phyloP scores from a whole-genome alignment of 495 filamentous ascomycete genomes.

The Penicillium crystallinum region DNA sequence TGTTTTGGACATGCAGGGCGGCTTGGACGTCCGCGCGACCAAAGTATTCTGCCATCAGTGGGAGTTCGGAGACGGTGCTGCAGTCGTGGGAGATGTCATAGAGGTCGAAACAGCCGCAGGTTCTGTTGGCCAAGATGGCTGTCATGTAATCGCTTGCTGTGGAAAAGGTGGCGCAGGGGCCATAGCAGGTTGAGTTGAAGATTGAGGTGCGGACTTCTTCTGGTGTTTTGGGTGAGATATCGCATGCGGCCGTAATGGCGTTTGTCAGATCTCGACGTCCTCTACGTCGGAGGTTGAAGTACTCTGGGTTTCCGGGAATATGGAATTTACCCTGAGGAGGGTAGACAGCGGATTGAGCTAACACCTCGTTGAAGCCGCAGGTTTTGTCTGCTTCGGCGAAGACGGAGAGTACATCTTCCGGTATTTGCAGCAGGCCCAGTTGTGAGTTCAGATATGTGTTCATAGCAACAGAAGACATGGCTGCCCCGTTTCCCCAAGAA shows the following conservation, averaged over 20 bases:
- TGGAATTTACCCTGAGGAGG: slow-evolving; percentile 28
- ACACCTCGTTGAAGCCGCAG: slow-evolving; percentile 32
- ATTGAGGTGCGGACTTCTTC: slow-evolving; percentile 27
- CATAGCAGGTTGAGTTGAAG: slow-evolving; percentile 34
- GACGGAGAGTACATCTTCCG: slow-evolving; percentile 21
- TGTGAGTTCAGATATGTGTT: slow-evolving; percentile 26
- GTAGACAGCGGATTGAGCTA: slow-evolving; percentile 25
- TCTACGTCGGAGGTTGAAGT: slow-evolving; percentile 24
- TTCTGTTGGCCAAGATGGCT: slow-evolving; percentile 8
- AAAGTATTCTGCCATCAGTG: slow-evolving; percentile 28
- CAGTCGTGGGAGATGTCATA: slow-evolving; percentile 37
- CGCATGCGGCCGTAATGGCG: slow-evolving; percentile 19
- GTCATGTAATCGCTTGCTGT: slow-evolving; percentile 31
- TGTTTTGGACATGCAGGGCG: slow-evolving; percentile 27
- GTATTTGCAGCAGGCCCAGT: slow-evolving; percentile 15
- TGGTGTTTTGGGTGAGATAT: slow-evolving; percentile 17
- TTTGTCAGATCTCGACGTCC: slow-evolving; percentile 11
- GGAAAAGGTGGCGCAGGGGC: slow-evolving; percentile 35
- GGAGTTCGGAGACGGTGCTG: slow-evolving; percentile 18
- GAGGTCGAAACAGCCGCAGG: slow-evolving; percentile 25
- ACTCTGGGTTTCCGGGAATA: slow-evolving; percentile 35
- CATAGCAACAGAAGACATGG: slow-evolving; percentile 26
- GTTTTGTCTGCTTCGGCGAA: slow-evolving; percentile 26
- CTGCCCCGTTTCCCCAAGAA: slow-evolving; percentile 32
- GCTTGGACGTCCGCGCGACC: slow-evolving; percentile 31